Conservation (phyloP, 768 basidiomycete species). For the Amanita subjunquillea region DNA sequence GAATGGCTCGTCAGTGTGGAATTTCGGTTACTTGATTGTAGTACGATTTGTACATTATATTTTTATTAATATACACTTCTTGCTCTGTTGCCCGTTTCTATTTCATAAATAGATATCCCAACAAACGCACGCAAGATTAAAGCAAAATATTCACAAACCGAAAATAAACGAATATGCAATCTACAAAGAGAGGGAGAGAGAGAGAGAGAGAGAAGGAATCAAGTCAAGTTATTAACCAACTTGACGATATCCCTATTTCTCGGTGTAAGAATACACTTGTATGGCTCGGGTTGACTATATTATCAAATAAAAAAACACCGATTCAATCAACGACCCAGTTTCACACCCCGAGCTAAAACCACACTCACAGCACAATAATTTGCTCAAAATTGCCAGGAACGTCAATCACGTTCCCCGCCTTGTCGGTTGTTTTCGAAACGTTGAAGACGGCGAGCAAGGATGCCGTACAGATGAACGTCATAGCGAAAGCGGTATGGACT, state of each 20-base stretch:
- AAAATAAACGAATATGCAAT: too few relatives aligned
- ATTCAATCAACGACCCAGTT: background rate
- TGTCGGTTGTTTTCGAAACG: conserved; percentile 1
- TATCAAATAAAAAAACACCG: background rate
- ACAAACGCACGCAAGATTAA: too few relatives aligned
- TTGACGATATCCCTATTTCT: background rate
- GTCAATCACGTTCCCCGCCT: background rate
- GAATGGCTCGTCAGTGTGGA: too few relatives aligned
- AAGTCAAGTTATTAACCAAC: background rate
- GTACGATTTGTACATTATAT: too few relatives aligned
- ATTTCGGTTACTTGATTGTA: too few relatives aligned
- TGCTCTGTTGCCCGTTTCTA: too few relatives aligned
- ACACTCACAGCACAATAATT: background rate
- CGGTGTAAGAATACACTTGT: background rate
- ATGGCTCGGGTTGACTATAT: background rate
- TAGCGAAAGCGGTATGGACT: background rate
- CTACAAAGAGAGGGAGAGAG: too few relatives aligned
- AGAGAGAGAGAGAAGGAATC: too few relatives aligned
- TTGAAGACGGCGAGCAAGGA: conserved; percentile 2
- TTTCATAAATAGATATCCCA: too few relatives aligned
- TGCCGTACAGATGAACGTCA: background rate
- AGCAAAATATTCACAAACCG: too few relatives aligned
- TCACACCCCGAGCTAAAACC: background rate
- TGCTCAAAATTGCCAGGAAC: background rate
- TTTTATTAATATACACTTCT: too few relatives aligned